A percentile compares a stretch with the other conserved stretches of the same genome.
phyloP scores from a whole-genome alignment of 768 basidiomycete species.

The Leccinum variicolor region DNA sequence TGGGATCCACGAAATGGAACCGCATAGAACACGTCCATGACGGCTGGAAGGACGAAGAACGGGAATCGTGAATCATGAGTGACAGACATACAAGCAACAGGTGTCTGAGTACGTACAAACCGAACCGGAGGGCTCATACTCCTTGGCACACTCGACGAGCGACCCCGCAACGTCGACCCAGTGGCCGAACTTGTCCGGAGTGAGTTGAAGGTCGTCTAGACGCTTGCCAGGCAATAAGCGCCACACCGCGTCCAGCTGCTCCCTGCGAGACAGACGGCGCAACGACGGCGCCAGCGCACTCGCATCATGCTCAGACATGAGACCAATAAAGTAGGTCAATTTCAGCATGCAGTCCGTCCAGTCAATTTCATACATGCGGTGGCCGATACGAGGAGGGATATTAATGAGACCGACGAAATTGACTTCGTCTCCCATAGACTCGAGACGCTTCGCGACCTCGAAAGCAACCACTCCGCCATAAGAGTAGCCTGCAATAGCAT shows the following conservation, averaged over 20 bases:
- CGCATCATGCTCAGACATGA: background rate
- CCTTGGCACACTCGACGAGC: background rate
- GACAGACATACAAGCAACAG: background rate
- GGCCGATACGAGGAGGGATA: background rate
- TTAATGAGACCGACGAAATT: background rate
- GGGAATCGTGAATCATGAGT: background rate
- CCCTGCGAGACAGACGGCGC: background rate
- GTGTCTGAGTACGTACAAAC: slow-evolving; percentile 14
- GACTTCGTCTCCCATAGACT: background rate
- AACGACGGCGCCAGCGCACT: background rate
- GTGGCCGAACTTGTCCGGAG: background rate
- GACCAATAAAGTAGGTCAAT: background rate
- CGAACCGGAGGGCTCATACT: slow-evolving; percentile 8
- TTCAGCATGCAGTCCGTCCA: background rate
- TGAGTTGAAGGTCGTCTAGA: background rate
- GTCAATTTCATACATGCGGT: background rate
- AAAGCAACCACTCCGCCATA: background rate
- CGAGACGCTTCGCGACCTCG: background rate
- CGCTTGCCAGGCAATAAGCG: background rate
- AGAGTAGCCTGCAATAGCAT: background rate
- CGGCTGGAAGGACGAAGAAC: slow-evolving; percentile 1
- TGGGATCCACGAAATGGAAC: slow-evolving; percentile 14
- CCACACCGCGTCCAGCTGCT: background rate
- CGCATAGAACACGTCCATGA: slow-evolving; percentile 17
- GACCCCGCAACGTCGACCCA: background rate